These are phyloP conservation scores for Moesziomyces sp. DNA, from an alignment of 1,284 basidiomycete species.

Conservation along the genomic window DNA sequence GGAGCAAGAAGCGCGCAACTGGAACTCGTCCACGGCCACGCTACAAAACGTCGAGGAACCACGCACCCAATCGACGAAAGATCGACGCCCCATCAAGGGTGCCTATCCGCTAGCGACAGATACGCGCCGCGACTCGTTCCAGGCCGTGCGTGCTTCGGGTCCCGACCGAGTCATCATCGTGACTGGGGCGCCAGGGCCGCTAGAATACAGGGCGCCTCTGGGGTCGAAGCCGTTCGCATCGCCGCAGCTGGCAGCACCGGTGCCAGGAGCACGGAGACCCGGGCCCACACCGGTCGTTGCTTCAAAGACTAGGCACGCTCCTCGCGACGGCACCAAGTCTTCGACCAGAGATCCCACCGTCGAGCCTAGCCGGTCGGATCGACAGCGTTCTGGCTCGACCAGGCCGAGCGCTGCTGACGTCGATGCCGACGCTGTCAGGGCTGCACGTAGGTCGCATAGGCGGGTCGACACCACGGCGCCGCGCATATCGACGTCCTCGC, in stretches of 20 bases:
- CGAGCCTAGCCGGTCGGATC: constrained; percentile 16
- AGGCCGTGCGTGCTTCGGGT: constrained; percentile 21
- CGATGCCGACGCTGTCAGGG: background rate
- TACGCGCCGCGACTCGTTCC: constrained; percentile 13
- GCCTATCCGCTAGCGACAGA: constrained; percentile 7
- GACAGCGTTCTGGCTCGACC: background rate
- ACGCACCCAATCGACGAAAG: constrained; percentile 5
- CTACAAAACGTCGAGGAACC: constrained; percentile 12
- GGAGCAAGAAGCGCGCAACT: constrained; percentile 24
- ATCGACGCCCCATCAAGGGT: constrained; percentile 11
- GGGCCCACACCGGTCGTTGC: constrained; percentile 7
- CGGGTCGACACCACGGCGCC: constrained; percentile 6
- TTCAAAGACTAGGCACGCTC: background rate
- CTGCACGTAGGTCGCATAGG: constrained; percentile 5
- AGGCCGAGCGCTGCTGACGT: background rate
- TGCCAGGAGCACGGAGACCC: constrained; percentile 2
- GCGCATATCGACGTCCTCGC: constrained; percentile 13
- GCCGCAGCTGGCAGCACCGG: background rate
- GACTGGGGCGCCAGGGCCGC: background rate
- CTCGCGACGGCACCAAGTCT: constrained; percentile 3
- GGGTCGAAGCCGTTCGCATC: too few species aligned
- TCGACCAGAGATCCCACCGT: constrained; percentile 1
- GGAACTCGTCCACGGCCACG: constrained; percentile 24
- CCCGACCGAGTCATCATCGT: constrained; percentile 33
- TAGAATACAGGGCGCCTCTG: background rate